Conservation (phyloP, 2,329 filamentous ascomycete genomes). For the Talaromyces sp. region DNA sequence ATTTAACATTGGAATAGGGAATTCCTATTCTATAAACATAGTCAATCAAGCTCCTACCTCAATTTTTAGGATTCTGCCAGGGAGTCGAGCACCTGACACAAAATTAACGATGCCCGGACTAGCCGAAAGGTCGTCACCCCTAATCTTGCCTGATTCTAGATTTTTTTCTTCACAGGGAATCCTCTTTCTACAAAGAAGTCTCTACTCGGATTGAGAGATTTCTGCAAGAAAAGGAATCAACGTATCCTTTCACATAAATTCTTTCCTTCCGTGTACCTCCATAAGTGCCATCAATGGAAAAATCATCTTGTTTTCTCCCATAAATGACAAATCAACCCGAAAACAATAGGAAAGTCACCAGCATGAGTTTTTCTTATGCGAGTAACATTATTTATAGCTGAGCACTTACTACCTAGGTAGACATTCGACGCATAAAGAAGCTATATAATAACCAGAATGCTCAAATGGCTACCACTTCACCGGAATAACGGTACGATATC, state of each 20-base stretch:
- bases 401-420: background rate
- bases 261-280: slow-evolving; percentile 23
- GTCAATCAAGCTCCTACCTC: slow-evolving; percentile 17
- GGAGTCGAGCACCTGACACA: slow-evolving; percentile 24
- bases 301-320: background rate
- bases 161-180: slow-evolving; percentile 18
- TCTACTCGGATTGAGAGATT: background rate
- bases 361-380: background rate
- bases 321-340: background rate
- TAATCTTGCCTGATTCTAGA: slow-evolving; percentile 25
- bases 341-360: background rate
- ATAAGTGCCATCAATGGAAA: slow-evolving; percentile 21
- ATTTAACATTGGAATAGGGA: slow-evolving; percentile 25
- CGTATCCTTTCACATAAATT: background rate
- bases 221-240: background rate
- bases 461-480: background rate
- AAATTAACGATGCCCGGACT: slow-evolving; percentile 22
- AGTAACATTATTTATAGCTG: background rate
- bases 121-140: slow-evolving; percentile 21
- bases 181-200: background rate
- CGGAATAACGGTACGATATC: background rate
- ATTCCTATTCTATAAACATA: slow-evolving; percentile 21
- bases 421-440: too few relatives aligned
- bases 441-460: background rate
- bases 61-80: slow-evolving; percentile 24